These are phyloP conservation scores for Dillenia suffruticosa DNA, from an alignment of 164 flowering plant genomes.

Conservation along the genomic window DNA sequence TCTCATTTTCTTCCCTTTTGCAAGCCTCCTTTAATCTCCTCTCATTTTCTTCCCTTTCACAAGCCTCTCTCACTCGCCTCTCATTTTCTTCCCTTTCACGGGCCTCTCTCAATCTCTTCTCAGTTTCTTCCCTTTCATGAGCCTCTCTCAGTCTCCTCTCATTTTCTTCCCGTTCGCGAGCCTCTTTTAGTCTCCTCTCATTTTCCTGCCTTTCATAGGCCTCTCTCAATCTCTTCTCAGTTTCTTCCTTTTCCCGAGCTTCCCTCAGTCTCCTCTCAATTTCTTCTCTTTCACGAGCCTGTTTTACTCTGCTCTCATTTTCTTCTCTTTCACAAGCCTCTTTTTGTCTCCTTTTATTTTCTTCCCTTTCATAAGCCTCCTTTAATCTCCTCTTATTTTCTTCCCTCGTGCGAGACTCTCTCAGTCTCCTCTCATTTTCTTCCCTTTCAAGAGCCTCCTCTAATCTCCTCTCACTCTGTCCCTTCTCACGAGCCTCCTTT, in stretches of 20 bases:
- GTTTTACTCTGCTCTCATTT: conserved; percentile 10
- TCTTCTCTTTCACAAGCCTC: conserved; percentile 16
- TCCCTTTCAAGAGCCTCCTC: conserved; percentile 11
- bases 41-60: conserved; percentile 24
- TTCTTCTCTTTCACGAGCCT: conserved; percentile 5
- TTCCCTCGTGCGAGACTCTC: conserved; percentile 12
- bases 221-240: conserved; percentile 8
- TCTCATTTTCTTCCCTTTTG: conserved; percentile 22
- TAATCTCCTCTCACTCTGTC: conserved; percentile 13
- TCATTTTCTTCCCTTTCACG: conserved; percentile 21
- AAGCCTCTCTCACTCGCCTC: conserved; percentile 13
- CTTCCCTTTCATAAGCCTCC: conserved; percentile 5
- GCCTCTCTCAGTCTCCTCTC: conserved; percentile 13
- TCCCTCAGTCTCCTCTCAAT: conserved; percentile 15
- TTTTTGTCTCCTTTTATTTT: conserved; percentile 6
- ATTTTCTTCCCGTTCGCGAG: conserved; percentile 6
- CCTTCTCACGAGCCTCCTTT: conserved; percentile 5
- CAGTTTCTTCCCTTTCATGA: conserved; percentile 8
- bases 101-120: conserved; percentile 11
- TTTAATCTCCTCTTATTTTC: conserved; percentile 13
- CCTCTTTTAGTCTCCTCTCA: conserved; percentile 4
- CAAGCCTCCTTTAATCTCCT: conserved; percentile 15
- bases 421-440: conserved; percentile 12
- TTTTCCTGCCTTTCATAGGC: conserved; percentile 15
- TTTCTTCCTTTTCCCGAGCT: conserved; percentile 4